Evolutionary conservation across 2,329 filamentous ascomycete species (phyloP), one percentile per base, ranked within the genome.

Genomic region (Dendryphion nanum): DNA sequence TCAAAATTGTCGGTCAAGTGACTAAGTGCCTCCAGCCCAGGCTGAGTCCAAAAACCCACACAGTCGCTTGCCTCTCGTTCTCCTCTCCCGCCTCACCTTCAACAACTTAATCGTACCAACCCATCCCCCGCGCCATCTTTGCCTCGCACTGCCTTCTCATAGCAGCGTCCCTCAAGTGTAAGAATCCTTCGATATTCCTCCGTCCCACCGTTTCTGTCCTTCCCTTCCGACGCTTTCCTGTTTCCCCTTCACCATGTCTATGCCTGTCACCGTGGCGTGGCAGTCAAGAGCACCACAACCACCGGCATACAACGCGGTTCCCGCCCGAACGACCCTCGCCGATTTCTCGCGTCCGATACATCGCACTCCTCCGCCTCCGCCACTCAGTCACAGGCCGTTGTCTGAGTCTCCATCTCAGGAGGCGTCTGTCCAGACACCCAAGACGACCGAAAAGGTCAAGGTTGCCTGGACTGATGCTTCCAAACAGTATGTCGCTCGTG

Each of bases 401-500:
- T 30, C 10, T 16, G 29, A n/a, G 23, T 26, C 23, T 26, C n/a
- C 23, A 26, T 26, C 23, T 26, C 10, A 26, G 10, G 10, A 26
- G 23, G 51, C 66, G 16, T 26, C 50, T n/a, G 17, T 42, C 18
- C 35, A 55, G 42, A 51, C 64, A 17, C 23, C 23, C 23, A 63
- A 69, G 47, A 64, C 71, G 34, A 63, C 63, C n/a, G n/a, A n/a
- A n/a, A n/a, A n/a, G n/a, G n/a, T n/a, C 60, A 87, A 85, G 71
- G 82, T 85, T 55, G 81, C 85, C 53, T 97, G 89, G 84, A 83
- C 89, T 20, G 73, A 79, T 30, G 79, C 84, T n/a, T 88, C 97
- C 43, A 86, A 89, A 53, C 75, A 78, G 50, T 97, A 96, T 69
- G 91, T 97, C 20, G 85, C 89, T 57, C 83, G 89, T 58, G 90